Evolutionary conservation across 352 stramenopile species (phyloP), one percentile per base, ranked within the genome.

Genomic region (Hyaloperonospora arabidopsidis): DNA sequence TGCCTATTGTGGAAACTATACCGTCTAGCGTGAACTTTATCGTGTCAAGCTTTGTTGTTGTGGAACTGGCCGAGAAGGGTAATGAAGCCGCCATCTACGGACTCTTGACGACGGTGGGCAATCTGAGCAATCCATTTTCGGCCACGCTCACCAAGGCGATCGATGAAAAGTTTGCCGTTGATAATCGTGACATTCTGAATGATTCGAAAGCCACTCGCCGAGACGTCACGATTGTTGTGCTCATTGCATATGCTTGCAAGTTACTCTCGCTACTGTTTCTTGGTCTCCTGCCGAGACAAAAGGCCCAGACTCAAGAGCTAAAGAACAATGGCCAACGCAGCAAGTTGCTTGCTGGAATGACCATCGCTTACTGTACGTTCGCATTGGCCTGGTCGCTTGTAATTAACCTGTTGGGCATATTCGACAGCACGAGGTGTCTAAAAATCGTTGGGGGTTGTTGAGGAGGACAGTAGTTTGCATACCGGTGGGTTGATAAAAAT

Each of bases 51-150:
- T 74, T 66, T 23, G 66, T 74, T n/a, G 63, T 71, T 7, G 72
- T 82, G 13, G 72, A 83, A 22, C 34, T 83, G 36, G 65, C 68
- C 12, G 67, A 70, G 7, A 61, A 64, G n/a, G 69, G 70, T 29
- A 73, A 72, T 19, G 72, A 82, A 61, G 72, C 54, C 21, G 65
- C 68, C 1, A 65, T 72, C 38, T 75, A 73, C 36, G 67, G 64
- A 11, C 59, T 82, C 15, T 23, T 78, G 14, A 73, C 72, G 6
- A 79, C 72, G 1, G 57, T 74, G 11, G 49, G 56, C 1, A 78
- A 82, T 45, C 49, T 77, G 1, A 71, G 53, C 21, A 63, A 54
- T n/a, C 72, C 69, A 1, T 75, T 82, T 45, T 73, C 67, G 1
- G 45, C 57, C 2, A 68, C 67, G 11, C 47, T 78, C 2, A 70